Conservation (phyloP, 345 rosid genomes). For the Syzygium grande region DNA sequence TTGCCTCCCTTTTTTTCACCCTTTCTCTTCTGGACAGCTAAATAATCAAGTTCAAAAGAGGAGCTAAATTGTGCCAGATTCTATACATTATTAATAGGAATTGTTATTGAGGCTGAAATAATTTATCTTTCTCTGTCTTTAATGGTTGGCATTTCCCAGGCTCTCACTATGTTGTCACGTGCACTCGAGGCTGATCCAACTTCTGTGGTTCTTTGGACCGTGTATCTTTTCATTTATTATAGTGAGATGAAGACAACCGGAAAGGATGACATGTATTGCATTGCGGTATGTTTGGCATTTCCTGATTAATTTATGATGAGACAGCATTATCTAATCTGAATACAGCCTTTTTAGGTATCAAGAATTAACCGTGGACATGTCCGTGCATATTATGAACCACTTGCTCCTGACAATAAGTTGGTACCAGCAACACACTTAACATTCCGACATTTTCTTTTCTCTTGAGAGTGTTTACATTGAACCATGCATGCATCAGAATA, state of each 20-base stretch:
- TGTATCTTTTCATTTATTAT: slow-evolving; percentile 61
- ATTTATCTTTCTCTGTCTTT: background rate
- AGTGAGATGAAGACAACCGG: slow-evolving; percentile 29
- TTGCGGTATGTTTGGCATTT: slow-evolving; percentile 57
- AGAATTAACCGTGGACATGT: background rate
- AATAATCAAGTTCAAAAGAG: background rate
- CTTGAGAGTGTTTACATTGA: background rate
- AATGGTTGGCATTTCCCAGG: slow-evolving; percentile 37
- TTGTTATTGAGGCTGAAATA: background rate
- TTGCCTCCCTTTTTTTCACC: background rate
- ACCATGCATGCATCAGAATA: background rate
- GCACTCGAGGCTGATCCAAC: slow-evolving; percentile 69
- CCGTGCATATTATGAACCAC: background rate
- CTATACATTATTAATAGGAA: background rate
- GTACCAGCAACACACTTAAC: background rate
- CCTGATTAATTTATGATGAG: background rate
- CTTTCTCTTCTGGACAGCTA: background rate
- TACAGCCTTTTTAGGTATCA: background rate
- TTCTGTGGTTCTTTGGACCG: slow-evolving; percentile 76
- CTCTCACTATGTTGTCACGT: slow-evolving; percentile 64
- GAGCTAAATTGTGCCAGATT: background rate
- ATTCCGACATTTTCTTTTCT: background rate
- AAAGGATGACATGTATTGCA: slow-evolving; percentile 59
- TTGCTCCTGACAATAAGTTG: background rate
- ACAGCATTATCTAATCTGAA: background rate